Conservation (phyloP, 2,329 filamentous ascomycete species). For the Aureobasidium melanogenum region DNA sequence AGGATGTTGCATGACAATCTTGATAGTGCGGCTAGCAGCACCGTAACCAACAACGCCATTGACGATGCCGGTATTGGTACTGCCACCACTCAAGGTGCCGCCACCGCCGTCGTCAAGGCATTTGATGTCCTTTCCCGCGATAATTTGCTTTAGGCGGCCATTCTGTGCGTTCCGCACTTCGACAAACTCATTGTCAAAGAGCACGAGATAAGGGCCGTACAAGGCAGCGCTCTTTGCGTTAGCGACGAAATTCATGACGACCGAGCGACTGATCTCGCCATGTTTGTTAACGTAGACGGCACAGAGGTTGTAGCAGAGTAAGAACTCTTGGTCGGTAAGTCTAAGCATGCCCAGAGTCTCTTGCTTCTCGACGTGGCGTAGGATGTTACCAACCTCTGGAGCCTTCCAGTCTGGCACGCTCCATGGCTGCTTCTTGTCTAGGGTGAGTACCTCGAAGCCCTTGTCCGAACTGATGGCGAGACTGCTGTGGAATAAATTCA, state of each 20-base stretch:
- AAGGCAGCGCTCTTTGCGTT: conserved; percentile 80
- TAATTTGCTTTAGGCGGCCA: conserved; percentile 84
- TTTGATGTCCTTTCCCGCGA: conserved; percentile 80
- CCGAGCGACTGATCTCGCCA: conserved; percentile 83
- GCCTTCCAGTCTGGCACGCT: conserved; percentile 80
- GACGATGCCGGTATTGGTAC: conserved; percentile 25
- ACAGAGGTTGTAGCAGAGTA: conserved; percentile 90
- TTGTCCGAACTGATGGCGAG: conserved; percentile 85
- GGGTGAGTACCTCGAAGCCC: conserved; percentile 89
- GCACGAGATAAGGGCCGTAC: conserved; percentile 81
- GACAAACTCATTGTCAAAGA: conserved; percentile 94
- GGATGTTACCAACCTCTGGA: conserved; percentile 74
- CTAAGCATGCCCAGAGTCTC: conserved; percentile 93
- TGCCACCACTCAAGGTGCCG: conserved; percentile 44
- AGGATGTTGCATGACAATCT: conserved; percentile 92
- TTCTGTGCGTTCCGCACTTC: conserved; percentile 97
- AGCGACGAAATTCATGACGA: conserved; percentile 99
- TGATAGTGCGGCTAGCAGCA: conserved; percentile 60
- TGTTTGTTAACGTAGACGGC: conserved; percentile 98
- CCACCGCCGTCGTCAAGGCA: conserved; percentile 78
- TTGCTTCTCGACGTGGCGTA: conserved; percentile 71
- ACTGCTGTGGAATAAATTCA: conserved; percentile 93
- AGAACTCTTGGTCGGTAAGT: conserved; percentile 77
- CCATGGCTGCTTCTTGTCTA: conserved; percentile 95
- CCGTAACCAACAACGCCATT: conserved; percentile 26